Conservation (phyloP, 1,284 basidiomycete species). For the Pterulicium gracile region DNA sequence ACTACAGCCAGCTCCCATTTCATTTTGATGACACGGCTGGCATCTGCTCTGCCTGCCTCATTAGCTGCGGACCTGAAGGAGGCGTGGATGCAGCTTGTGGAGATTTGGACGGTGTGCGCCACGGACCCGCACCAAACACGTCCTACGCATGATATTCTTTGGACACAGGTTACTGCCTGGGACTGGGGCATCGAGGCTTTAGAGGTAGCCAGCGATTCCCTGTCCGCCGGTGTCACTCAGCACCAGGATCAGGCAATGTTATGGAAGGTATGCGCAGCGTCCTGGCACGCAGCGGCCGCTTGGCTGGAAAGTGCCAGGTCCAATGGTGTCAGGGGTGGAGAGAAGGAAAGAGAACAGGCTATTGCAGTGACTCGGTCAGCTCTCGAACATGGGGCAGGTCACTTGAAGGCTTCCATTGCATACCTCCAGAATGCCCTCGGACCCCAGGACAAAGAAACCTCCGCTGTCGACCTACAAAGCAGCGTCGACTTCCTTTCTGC, state of each 20-base stretch:
- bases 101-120: conserved; percentile 75
- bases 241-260: conserved; percentile 10
- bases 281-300: conserved; percentile 49
- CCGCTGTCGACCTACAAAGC: conserved; percentile 11
- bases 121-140: conserved; percentile 83
- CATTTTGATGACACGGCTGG: conserved; percentile 30
- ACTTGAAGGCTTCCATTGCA: conserved; percentile 3
- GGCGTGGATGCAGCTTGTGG: conserved; percentile 20
- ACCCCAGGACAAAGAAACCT: not conserved
- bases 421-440: not conserved
- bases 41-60: conserved; percentile 28
- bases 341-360: conserved; percentile 39
- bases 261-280: conserved; percentile 27
- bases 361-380: conserved; percentile 23
- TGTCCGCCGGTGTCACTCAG: conserved; percentile 24
- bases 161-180: conserved; percentile 77
- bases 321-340: conserved; percentile 60
- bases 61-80: conserved; percentile 12
- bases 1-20: conserved; percentile 52
- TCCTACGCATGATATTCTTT: conserved; percentile 79
- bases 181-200: conserved; percentile 43
- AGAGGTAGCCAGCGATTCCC: conserved; percentile 31
- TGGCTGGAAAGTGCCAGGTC: conserved; percentile 70
- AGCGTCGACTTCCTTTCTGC: conserved; percentile 29
- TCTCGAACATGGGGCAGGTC: conserved; percentile 32